These are phyloP conservation scores for Anthoceros angustus DNA, from an alignment of 225 moss, liverwort and hornwort genomes.

Conservation along the genomic window DNA sequence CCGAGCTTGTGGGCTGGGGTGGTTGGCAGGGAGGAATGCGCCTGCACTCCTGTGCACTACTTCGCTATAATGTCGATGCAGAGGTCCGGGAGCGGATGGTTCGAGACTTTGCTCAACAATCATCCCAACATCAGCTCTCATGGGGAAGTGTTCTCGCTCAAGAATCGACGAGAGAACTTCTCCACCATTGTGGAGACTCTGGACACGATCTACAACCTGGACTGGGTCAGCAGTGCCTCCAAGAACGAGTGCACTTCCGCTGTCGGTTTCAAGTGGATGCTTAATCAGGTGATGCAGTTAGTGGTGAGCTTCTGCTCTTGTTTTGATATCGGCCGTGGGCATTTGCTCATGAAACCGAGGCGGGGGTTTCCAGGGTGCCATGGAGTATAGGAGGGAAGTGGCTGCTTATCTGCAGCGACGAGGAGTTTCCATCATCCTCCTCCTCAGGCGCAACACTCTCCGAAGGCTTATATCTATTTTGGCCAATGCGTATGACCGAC, in stretches of 20 bases:
- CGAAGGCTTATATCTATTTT: conserved; percentile 40
- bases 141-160: conserved; percentile 37
- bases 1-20: background rate
- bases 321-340: background rate
- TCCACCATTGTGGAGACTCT: conserved; percentile 31
- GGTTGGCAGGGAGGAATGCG: conserved; percentile 37
- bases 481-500: conserved; percentile 41
- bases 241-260: conserved; percentile 42
- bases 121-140: conserved; percentile 55
- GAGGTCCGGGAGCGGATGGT: conserved; percentile 59
- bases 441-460: conserved; percentile 35
- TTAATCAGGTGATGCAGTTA: conserved; percentile 35
- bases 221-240: conserved; percentile 41
- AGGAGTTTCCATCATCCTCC: conserved; percentile 34
- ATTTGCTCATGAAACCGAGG: background rate
- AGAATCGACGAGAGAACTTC: conserved; percentile 27
- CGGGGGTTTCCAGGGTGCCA: conserved; percentile 23
- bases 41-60: conserved; percentile 39
- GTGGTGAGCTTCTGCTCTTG: background rate
- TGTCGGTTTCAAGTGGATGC: conserved; percentile 57
- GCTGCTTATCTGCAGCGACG: conserved; percentile 26
- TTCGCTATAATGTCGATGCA: conserved; percentile 54
- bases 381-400: conserved; percentile 40
- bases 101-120: conserved; percentile 44
- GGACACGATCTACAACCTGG: conserved; percentile 33